Conservation (phyloP, 2,329 filamentous ascomycete species). For the Capronia coronata region DNA sequence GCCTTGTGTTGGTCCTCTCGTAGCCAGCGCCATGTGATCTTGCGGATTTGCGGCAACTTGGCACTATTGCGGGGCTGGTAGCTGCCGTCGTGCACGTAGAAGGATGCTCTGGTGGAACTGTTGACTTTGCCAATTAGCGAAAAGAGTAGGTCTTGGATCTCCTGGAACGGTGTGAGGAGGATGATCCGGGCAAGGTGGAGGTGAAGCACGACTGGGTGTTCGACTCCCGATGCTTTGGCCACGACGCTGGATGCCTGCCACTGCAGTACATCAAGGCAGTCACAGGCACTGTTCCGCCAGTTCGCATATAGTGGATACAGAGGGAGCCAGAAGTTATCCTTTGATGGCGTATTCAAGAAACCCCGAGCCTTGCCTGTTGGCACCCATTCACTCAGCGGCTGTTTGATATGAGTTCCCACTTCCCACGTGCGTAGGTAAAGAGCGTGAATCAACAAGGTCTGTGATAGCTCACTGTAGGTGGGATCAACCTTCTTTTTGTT, state of each 20-base stretch:
- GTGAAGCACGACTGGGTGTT: conserved; percentile 51
- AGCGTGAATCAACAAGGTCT: conserved; percentile 46
- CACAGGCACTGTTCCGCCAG: conserved; percentile 41
- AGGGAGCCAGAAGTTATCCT: conserved; percentile 43
- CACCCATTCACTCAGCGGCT: conserved; percentile 43
- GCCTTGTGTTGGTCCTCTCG: conserved; percentile 50
- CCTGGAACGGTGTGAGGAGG: conserved; percentile 44
- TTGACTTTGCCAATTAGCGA: conserved; percentile 23
- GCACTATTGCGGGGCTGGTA: conserved; percentile 23
- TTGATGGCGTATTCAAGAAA: conserved; percentile 33
- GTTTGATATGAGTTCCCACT: conserved; percentile 41
- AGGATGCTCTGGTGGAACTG: conserved; percentile 21
- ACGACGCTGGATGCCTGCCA: conserved; percentile 52
- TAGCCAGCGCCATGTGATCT: conserved; percentile 46
- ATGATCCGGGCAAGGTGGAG: conserved; percentile 51
- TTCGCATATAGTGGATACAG: conserved; percentile 43
- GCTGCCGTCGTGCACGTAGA: conserved; percentile 26
- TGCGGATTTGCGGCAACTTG: conserved; percentile 24
- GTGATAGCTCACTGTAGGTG: conserved; percentile 45
- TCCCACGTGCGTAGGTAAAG: conserved; percentile 48
- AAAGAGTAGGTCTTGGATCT: conserved; percentile 37
- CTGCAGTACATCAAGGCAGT: conserved; percentile 50
- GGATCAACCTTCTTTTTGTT: conserved; percentile 44
- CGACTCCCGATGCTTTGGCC: conserved; percentile 44
- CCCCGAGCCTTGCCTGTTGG: conserved; percentile 39